Evolutionary conservation across 768 basidiomycete genomes (phyloP).

Genomic region (Mycena albidolilacea): DNA sequence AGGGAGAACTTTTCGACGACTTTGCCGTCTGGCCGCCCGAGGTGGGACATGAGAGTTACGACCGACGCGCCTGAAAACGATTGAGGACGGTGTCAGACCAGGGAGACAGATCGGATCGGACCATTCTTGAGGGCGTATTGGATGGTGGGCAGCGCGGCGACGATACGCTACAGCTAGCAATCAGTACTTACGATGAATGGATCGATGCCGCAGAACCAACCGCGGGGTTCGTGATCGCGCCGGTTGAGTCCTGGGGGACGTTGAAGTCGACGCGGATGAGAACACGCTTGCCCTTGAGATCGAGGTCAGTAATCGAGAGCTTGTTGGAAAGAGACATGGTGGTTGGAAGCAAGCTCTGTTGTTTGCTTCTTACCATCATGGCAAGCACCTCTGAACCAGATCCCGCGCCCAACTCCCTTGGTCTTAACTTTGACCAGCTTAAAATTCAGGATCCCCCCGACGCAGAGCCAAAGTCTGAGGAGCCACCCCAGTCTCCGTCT

Average conservation of each 20-base stretch:
- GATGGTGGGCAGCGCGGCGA: constrained; percentile 96
- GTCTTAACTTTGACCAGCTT: constrained; percentile 75
- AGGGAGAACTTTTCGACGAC: constrained; percentile 92
- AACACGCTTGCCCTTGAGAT: constrained; percentile 89
- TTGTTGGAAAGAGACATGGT: constrained; percentile 96
- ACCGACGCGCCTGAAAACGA: constrained; percentile 74
- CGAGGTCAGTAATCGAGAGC: constrained; percentile 91
- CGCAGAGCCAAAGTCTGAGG: constrained; percentile 24
- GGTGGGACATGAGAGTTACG: constrained; percentile 97
- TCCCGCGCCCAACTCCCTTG: constrained; percentile 73
- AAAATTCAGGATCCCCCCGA: constrained; percentile 50
- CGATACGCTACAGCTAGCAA: constrained; percentile 81
- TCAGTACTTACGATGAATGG: constrained; percentile 34
- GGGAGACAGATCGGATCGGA: constrained; percentile 43
- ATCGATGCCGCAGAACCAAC: constrained; percentile 64
- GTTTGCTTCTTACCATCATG: constrained; percentile 46
- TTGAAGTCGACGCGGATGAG: constrained; percentile 98
- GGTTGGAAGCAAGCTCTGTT: constrained; percentile 35
- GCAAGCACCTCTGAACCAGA: constrained; percentile 51
- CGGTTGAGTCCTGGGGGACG: constrained; percentile 87
- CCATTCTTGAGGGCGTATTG: constrained; percentile 93
- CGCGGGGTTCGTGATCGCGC: constrained; percentile 95
- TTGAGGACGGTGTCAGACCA: constrained; percentile 33
- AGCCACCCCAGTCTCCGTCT: constrained; percentile 29
- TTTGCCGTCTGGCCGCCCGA: constrained; percentile 97